Percentiles rank a stretch among this genome's conserved stretches.
These are phyloP conservation scores for Rhododendron ovatum DNA, from an alignment of 148 eudicot species.

Conservation along the genomic window DNA sequence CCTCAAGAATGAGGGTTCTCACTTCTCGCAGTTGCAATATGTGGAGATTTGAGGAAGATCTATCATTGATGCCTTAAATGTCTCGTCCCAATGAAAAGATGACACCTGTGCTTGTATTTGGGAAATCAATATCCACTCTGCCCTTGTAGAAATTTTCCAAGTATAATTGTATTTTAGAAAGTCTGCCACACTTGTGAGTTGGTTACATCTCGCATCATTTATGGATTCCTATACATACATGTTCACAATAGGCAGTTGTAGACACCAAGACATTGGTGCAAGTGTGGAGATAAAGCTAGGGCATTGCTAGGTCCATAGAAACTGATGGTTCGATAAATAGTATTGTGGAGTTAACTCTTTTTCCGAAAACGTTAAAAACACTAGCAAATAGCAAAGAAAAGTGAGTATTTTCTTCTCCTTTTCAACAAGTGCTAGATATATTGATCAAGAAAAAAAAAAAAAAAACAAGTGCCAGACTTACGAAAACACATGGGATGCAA, in stretches of 20 bases:
- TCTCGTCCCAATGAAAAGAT: neutral
- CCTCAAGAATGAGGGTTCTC: neutral
- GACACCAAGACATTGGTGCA: neutral
- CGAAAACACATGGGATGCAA: too few relatives aligned
- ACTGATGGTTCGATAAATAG: constrained; percentile 83
- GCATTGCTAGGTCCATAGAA: constrained; percentile 36
- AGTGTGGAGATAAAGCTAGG: constrained; percentile 16
- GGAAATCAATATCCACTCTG: neutral
- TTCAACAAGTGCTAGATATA: neutral
- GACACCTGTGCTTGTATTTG: neutral
- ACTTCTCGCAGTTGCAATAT: neutral
- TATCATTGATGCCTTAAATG: neutral
- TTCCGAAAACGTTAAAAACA: constrained; percentile 58
- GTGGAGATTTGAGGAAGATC: neutral
- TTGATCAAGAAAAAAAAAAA: too few relatives aligned
- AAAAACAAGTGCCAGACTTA: too few relatives aligned
- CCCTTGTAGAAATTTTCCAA: neutral
- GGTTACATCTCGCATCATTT: neutral
- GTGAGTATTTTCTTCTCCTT: constrained; percentile 19
- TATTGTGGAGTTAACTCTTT: constrained; percentile 81
- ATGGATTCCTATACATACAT: neutral
- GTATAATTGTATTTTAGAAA: neutral
- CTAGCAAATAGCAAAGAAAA: constrained; percentile 27
- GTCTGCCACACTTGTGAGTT: neutral
- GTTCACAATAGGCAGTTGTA: constrained; percentile 5